These are phyloP conservation scores for Acanthamoeba royreba DNA, from an alignment of 208 protist genomes.

Conservation along the genomic window DNA sequence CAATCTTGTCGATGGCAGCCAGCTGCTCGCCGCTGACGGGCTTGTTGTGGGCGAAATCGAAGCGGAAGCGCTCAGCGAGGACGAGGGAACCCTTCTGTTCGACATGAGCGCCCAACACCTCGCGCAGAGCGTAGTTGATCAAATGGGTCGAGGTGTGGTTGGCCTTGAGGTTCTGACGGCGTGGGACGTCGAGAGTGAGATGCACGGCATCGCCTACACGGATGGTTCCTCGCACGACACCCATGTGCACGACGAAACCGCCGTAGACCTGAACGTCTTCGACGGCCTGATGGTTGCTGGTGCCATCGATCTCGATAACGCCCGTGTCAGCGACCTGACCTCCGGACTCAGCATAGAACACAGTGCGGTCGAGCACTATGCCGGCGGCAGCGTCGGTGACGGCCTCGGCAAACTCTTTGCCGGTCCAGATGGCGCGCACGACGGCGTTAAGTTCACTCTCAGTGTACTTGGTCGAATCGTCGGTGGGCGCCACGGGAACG, in stretches of 20 bases:
- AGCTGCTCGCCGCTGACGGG: conserved; percentile 43
- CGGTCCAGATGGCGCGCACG: conserved; percentile 78
- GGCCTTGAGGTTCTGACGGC: conserved; percentile 58
- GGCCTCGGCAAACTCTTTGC: conserved; percentile 82
- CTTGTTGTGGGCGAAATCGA: conserved; percentile 49
- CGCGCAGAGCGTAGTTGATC: conserved; percentile 21
- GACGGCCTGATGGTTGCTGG: background rate
- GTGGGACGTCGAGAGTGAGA: conserved; percentile 88
- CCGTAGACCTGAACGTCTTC: conserved; percentile 75
- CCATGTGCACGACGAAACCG: conserved; percentile 96
- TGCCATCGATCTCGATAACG: conserved; percentile 77
- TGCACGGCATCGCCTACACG: conserved; percentile 63
- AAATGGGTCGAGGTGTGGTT: conserved; percentile 22
- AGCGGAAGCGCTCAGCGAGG: conserved; percentile 35
- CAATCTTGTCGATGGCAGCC: conserved; percentile 94
- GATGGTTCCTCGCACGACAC: conserved; percentile 80
- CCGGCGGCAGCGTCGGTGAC: conserved; percentile 63
- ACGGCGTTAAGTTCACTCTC: conserved; percentile 22
- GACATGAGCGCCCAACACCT: background rate
- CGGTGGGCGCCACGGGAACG: conserved; percentile 83
- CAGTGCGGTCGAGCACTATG: conserved; percentile 92
- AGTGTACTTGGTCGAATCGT: conserved; percentile 93
- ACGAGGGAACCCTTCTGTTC: conserved; percentile 42
- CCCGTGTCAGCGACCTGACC: conserved; percentile 96
- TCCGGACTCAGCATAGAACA: conserved; percentile 97